Evolutionary conservation across 805 yeast genomes (phyloP), one percentile per base, ranked within the genome.

Genomic region (Myxozyma mucilagina): DNA sequence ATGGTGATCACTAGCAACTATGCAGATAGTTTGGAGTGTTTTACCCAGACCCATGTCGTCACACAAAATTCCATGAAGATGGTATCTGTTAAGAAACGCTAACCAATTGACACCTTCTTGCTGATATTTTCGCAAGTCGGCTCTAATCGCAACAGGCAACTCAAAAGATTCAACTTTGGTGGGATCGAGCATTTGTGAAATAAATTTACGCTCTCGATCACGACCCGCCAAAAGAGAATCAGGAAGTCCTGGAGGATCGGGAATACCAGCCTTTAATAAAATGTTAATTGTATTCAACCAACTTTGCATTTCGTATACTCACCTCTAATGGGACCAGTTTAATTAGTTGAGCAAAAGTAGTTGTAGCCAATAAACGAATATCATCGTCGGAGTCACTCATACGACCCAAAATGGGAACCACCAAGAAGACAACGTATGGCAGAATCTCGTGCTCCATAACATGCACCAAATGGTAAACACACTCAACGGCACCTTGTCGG

Each of bases 11-110:
- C 97, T 90, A 0, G 99, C 89, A 56, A 94, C 91, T 67, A 96
- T 93, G 76, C 99, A 94, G 70, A 94, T 92, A 0, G 99, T 92
- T 75, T 94, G 99, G 62, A 94, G 79, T 0, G 99, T 94, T 73
- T 94, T 94, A 55, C 99, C 99, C 35, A 94, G 80, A 6, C 99
- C 99, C 99, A 94, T 94, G 84, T 94, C 99, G 73, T 94, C 99
- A 84, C 99, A 94, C 52, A 94, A 79, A 70, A 94, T 93, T 56
- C 99, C 99, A 76, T 94, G 99, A 56, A 94, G 78, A 73, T 93
- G 97, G 72, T 94, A 94, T 70, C 89, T 89, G 76, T 94, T 94
- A 70, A 94, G 80, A 71, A 94, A 94, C 8, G 97, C 97, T 56
- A 94, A 79, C 99, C 99, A 94, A 73, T 93, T 94, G 42, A 94